Evolutionary conservation across 176 grass and related monocot genomes (phyloP).

Genomic region (Elymus sibiricus): DNA sequence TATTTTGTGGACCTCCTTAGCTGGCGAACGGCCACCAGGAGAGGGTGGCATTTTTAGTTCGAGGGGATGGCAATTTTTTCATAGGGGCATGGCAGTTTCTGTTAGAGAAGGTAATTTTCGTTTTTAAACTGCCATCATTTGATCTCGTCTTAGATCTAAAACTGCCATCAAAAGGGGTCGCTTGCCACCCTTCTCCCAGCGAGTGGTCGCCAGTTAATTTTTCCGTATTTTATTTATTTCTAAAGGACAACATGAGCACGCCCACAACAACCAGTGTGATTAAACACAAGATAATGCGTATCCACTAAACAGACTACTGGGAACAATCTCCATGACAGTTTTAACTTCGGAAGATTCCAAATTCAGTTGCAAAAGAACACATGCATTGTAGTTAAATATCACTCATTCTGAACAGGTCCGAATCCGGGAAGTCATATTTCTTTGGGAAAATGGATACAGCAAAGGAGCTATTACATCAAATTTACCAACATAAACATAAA

Average conservation of each 20-base stretch:
- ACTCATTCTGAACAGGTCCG: not conserved
- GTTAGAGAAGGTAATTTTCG: too few relatives aligned
- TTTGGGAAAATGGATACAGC: not conserved
- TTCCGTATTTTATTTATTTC: not conserved
- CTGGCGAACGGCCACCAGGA: too few relatives aligned
- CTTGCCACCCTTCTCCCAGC: too few relatives aligned
- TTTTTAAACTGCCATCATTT: too few relatives aligned
- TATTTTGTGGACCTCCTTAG: too few relatives aligned
- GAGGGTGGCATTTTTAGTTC: too few relatives aligned
- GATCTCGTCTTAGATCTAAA: too few relatives aligned
- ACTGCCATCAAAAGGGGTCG: too few relatives aligned
- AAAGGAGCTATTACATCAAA: slow-evolving; percentile 27
- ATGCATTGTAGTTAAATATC: not conserved
- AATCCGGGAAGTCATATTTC: not conserved
- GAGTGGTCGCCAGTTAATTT: too few relatives aligned
- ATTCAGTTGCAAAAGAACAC: not conserved
- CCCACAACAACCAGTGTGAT: not conserved
- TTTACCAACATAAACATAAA: slow-evolving; percentile 15
- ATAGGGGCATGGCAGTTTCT: too few relatives aligned
- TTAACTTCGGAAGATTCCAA: not conserved
- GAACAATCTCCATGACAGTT: not conserved
- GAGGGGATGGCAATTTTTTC: too few relatives aligned
- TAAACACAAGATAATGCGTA: not conserved
- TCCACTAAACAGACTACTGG: not conserved
- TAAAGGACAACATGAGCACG: too few relatives aligned